phyloP scores from a whole-genome alignment of 768 basidiomycete species.

The Psilocybe sp. region DNA sequence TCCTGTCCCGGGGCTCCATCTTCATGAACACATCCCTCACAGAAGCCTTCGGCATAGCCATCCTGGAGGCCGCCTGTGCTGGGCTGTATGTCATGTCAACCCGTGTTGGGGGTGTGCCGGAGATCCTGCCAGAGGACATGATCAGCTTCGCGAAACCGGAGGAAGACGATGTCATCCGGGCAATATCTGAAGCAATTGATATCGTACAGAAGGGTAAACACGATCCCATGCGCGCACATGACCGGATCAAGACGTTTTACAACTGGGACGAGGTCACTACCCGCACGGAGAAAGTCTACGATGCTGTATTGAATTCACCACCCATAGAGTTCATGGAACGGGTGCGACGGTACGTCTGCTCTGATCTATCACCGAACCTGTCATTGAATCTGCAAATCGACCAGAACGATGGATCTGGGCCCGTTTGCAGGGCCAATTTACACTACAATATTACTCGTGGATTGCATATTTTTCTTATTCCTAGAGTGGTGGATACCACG shows the following conservation, averaged over 20 bases:
- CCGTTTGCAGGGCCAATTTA: conserved; percentile 85
- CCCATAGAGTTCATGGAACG: conserved; percentile 76
- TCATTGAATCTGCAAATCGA: background rate
- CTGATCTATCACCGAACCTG: background rate
- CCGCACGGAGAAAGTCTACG: conserved; percentile 84
- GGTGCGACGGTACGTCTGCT: conserved; percentile 56
- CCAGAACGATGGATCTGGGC: conserved; percentile 74
- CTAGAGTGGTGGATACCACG: conserved; percentile 85
- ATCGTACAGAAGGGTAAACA: conserved; percentile 67
- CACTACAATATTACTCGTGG: conserved; percentile 83
- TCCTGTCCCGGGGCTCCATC: conserved; percentile 84
- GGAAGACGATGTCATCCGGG: conserved; percentile 87
- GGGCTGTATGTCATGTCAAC: conserved; percentile 95
- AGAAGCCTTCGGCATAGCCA: conserved; percentile 96
- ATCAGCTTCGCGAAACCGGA: conserved; percentile 94
- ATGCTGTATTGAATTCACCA: conserved; percentile 55
- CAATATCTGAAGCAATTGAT: conserved; percentile 75
- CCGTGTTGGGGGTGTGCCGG: conserved; percentile 92
- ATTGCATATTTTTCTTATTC: conserved; percentile 82
- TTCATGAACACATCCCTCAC: conserved; percentile 96
- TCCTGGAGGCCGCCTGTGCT: conserved; percentile 93
- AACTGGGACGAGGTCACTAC: conserved; percentile 78
- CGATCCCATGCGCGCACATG: conserved; percentile 74
- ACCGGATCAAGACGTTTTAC: conserved; percentile 80
- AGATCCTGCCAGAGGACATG: conserved; percentile 91